Percentiles rank a stretch among this genome's conserved stretches.
Evolutionary conservation across 495 filamentous ascomycete genomes (phyloP).

Genomic region (Podospora anserina): DNA sequence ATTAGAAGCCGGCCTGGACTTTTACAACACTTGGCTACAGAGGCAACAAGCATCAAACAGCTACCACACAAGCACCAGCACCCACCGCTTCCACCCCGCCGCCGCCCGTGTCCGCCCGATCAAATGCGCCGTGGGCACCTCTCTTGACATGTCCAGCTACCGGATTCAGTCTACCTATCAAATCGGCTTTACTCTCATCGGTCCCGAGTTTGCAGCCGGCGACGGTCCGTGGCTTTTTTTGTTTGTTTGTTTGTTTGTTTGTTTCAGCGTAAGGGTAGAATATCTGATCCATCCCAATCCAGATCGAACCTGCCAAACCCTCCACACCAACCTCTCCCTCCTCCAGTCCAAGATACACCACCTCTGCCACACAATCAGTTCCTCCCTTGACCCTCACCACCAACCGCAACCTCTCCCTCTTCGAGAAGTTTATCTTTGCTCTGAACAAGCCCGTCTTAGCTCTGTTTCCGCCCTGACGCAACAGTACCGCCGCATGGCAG

Average conservation of each 20-base stretch:
- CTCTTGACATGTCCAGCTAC: slow-evolving; percentile 32
- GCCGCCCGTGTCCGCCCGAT: slow-evolving; percentile 4
- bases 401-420: slow-evolving; percentile 28
- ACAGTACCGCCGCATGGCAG: slow-evolving; percentile 38
- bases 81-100: neutral
- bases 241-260: neutral
- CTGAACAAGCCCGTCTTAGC: slow-evolving; percentile 33
- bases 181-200: slow-evolving; percentile 36
- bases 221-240: slow-evolving; percentile 32
- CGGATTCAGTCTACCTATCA: slow-evolving; percentile 37
- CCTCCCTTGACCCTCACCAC: neutral
- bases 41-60: slow-evolving; percentile 24
- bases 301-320: neutral
- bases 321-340: neutral
- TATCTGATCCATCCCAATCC: neutral
- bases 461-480: slow-evolving; percentile 33
- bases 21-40: slow-evolving; percentile 36
- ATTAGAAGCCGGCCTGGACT: slow-evolving; percentile 35
- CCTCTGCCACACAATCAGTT: slow-evolving; percentile 19
- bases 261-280: no score
- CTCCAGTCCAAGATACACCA: neutral
- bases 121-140: slow-evolving; percentile 36
- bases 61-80: slow-evolving; percentile 1
- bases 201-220: slow-evolving; percentile 33
- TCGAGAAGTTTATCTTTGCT: slow-evolving; percentile 30